Base-by-base conservation (phyloP, 2,329 filamentous ascomycete genomes). In the Penicillium brasilianum region DNA sequence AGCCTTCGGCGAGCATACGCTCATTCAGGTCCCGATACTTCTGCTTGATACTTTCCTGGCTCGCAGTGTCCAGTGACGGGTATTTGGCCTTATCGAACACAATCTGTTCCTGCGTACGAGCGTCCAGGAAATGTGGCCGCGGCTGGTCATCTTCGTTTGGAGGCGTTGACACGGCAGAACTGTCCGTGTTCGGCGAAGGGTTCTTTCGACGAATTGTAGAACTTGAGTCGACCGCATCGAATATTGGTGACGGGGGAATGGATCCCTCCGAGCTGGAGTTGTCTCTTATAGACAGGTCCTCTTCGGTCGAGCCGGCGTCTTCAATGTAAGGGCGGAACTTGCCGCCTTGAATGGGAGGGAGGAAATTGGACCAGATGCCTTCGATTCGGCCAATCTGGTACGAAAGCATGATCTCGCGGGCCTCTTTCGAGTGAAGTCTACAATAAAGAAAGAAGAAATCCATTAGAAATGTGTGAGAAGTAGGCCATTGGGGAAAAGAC, bases 281-380 rank as follows among this genome's bases (percentile, higher is more conserved):
- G 34, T 66, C 63, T 28, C 57, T 59, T 4, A 59, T 61, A 5
- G 61, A 48, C 48, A 66, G 44, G 32, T 78, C 75, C 18, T 77
- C 72, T 48, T 77, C 76, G 52, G 76, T 77, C 36, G 78, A 74
- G 48, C 79, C 76, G 4, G 80, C 72, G 36, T 82, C 79, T 9
- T 76, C 74, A 57, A 83, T 78, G 55, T 82, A 82, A 22, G 80
- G 77, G 66, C 89, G 85, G 76, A 93, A 96, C 60, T 84, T 83
- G 44, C 94, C 94, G 59, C 93, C 93, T 77, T 98, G 94, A 55
- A 98, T 94, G 0, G 95, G 94, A 4, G 95, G 93, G 7, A 91
- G 72, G 73, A 97, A 96, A 76, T 97, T 97, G 63, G 82, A 81
- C 95, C 95, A 99, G 63, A 81, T 82, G 32, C 92, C 91, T 72